phyloP scores from a whole-genome alignment of 495 filamentous ascomycete genomes.

The Achaetomiella virescens region DNA sequence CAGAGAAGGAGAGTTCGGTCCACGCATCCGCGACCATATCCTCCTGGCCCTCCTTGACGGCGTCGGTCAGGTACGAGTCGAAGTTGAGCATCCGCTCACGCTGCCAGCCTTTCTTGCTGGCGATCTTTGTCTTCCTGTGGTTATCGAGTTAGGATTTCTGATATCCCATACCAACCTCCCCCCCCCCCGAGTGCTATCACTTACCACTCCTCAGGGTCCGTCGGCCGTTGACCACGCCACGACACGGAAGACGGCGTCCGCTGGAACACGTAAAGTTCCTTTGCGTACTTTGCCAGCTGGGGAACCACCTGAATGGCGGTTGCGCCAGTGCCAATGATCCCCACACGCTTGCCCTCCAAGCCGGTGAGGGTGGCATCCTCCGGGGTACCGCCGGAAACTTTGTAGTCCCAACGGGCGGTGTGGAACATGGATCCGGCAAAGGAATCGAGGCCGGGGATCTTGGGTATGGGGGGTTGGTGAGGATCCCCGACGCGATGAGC shows the following conservation, averaged over 20 bases:
- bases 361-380: constrained; percentile 38
- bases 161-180: neutral
- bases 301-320: constrained; percentile 51
- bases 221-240: constrained; percentile 41
- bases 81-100: constrained; percentile 34
- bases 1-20: constrained; percentile 31
- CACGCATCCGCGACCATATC: constrained; percentile 41
- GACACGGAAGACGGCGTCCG: constrained; percentile 50
- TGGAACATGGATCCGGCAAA: constrained; percentile 48
- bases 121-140: constrained; percentile 31
- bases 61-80: constrained; percentile 24
- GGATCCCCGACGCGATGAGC: constrained; percentile 32
- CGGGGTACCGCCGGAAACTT: constrained; percentile 46
- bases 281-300: constrained; percentile 42
- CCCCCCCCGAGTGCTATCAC: neutral
- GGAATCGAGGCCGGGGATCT: constrained; percentile 34
- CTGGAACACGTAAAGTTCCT: constrained; percentile 51
- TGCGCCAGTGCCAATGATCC: constrained; percentile 50
- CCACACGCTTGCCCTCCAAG: constrained; percentile 46
- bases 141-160: neutral
- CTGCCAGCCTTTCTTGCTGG: constrained; percentile 41
- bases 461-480: constrained; percentile 42
- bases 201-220: constrained; percentile 41
- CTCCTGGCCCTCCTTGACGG: constrained; percentile 18
- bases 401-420: constrained; percentile 50